Evolutionary conservation across 768 basidiomycete genomes (phyloP).

Genomic region (Mycena pura): DNA sequence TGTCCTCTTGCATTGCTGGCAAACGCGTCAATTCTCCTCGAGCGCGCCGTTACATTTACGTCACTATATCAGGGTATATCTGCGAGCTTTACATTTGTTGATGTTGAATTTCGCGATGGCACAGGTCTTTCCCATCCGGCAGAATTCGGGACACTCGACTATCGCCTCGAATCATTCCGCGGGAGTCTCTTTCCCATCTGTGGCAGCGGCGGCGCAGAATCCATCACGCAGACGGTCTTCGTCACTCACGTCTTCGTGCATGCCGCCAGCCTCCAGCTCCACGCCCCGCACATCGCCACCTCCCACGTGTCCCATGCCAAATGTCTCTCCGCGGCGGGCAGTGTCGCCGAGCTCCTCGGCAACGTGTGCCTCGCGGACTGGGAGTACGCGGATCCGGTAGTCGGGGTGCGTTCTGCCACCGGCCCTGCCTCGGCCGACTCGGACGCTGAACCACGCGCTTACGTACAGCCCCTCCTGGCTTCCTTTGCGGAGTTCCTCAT

Average conservation of each 20-base stretch:
- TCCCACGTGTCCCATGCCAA: neutral
- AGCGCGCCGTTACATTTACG: constrained; percentile 7
- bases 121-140: neutral
- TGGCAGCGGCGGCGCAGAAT: neutral
- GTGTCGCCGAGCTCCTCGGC: neutral
- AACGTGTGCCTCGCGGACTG: neutral
- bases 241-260: constrained; percentile 1
- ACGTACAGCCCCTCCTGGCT: too few species aligned
- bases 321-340: constrained; percentile 3
- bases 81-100: too few species aligned
- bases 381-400: constrained; percentile 2
- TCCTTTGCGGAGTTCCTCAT: too few species aligned
- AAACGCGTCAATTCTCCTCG: constrained; percentile 10
- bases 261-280: constrained; percentile 7
- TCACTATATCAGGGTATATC: neutral
- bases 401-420: constrained; percentile 11
- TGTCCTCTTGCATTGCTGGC: neutral
- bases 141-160: neutral
- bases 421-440: too few species aligned
- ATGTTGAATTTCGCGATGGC: too few species aligned
- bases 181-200: neutral
- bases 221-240: neutral
- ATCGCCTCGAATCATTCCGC: neutral
- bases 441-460: too few species aligned
- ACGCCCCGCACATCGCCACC: neutral